Base-by-base conservation (phyloP, 768 basidiomycete genomes). In the Lactifluus subvellereus region DNA sequence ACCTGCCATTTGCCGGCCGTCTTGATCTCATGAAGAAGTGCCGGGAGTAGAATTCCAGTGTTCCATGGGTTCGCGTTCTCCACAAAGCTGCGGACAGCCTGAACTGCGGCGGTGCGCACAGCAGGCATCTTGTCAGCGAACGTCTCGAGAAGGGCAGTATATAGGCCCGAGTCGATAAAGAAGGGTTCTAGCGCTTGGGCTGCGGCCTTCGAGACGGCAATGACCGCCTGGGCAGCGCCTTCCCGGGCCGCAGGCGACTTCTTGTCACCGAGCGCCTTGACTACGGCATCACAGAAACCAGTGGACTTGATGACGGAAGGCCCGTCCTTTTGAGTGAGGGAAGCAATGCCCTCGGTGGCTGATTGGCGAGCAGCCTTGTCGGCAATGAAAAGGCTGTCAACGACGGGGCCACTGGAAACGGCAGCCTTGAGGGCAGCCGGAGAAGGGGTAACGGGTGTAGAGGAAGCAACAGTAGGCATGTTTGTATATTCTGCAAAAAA, bases 1-100 rank as follows among this genome's bases (percentile, higher is more conserved):
- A 96, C 71, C 76, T 96, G 95, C 94, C 94, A 97, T 76, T 97
- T 97, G 72, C 95, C 94, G 71, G 93, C 91, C 69, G 89, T 89
- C 80, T 92, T 91, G 81, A 98, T 89, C 77, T 96, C 85, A 75
- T 89, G 84, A 71, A 98, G 91, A 73, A 98, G 84, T 61, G 86
- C 79, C 60, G 93, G 92, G 71, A 98, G 89, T 72, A 94, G 74
- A 70, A 91, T 83, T 65, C 83, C 80, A 27, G 89, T 78, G 52
- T 89, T 90, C 94, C 94, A 98, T 16, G 91, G 87, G 80, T 88
- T 94, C 85, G 91, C 89, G 64, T 81, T 78, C 66, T 85, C 78
- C 72, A 84, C 86, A 71, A 86, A 89, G 72, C 79, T 79, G 71
- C 84, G 83, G 69, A 93, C 87, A 62, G 93, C 93, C 72, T 89